Base-by-base conservation (phyloP, 176 grass and related monocot genomes). In the Aegilops tauschii region DNA sequence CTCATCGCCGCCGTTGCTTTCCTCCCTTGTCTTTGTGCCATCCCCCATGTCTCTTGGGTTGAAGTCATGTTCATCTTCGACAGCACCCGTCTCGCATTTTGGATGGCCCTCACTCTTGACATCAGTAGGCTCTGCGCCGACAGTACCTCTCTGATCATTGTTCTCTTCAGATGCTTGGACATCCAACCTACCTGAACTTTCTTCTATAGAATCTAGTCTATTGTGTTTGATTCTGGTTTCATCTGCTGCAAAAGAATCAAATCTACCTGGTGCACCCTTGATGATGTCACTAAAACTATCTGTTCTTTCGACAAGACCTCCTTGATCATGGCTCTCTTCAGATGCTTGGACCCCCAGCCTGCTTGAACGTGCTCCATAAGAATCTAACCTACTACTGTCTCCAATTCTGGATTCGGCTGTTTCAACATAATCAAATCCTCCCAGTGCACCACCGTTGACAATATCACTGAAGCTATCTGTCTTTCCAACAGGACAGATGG, bases 381-480 rank as follows among this genome's bases (percentile, higher is more conserved):
- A 80, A 79, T 84, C 61, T 80, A 44, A 68, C 11, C 4, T 84
- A 61, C 6, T 84, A 37, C 82, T 61, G 27, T 87, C 62, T 85
- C 87, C 86, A 81, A 25, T 70, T 68, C 56, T 91, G 81, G 76
- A 69, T 85, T 91, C 86, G 29, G 7, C 82, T 65, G 61, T 65
- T 64, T 85, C 90, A 77, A 72, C 25, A 54, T 20, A 36, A 82
- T 88, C 71, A 64, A 88, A 77, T 64, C 50, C 82, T 58, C 37
- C 8, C 10, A 78, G 27, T 35, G 78, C 27, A 29, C 90, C 28
- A 29, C 90, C 21, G 21, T 88, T 86, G 77, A 92, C 65, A 6
- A 92, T 78, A 86, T 92, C 90, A 65, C 82, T 92, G 54, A 92
- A 92, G 79, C 90, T 92, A 35, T 92, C 90, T 56, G 71, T 92